phyloP scores from a whole-genome alignment of 1,284 basidiomycete genomes.

The Cryptococcus wingfieldii region DNA sequence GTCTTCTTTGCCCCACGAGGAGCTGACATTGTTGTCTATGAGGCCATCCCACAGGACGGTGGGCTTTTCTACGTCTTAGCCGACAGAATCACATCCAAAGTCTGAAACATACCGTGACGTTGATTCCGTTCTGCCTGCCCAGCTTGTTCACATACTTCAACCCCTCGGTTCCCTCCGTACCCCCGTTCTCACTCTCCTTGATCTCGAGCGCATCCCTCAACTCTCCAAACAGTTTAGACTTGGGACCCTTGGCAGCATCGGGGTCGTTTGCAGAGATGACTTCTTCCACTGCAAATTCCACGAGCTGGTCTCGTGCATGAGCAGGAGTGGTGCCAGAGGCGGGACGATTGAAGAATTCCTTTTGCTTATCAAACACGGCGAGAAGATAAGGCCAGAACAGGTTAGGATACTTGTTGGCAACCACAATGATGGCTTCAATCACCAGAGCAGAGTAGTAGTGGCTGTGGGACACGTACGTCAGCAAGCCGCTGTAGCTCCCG shows the following conservation, averaged over 20 bases:
- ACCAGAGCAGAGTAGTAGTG: conserved; percentile 68
- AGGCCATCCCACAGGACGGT: conserved; percentile 83
- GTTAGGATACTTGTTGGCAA: conserved; percentile 65
- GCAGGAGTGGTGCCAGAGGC: conserved; percentile 64
- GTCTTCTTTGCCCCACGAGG: conserved; percentile 75
- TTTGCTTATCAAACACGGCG: conserved; percentile 70
- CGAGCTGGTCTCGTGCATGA: conserved; percentile 71
- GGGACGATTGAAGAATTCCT: conserved; percentile 64
- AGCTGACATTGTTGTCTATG: conserved; percentile 70
- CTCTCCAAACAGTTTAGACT: conserved; percentile 31
- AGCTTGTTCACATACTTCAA: conserved; percentile 60
- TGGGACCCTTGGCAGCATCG: conserved; percentile 28
- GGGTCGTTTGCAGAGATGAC: conserved; percentile 27
- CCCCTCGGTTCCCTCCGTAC: conserved; percentile 51
- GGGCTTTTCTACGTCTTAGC: conserved; percentile 49
- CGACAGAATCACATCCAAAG: background rate
- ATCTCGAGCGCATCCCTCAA: conserved; percentile 34
- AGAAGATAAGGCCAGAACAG: conserved; percentile 73
- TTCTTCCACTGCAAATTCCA: conserved; percentile 47
- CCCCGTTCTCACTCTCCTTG: conserved; percentile 34
- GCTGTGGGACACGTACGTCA: conserved; percentile 47
- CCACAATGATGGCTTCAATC: conserved; percentile 77
- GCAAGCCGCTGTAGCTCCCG: background rate
- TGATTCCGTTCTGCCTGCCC: conserved; percentile 83
- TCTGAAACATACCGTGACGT: conserved; percentile 60